Conservation (phyloP, 306 rosid genomes). For the Trichosanthes truncata region DNA sequence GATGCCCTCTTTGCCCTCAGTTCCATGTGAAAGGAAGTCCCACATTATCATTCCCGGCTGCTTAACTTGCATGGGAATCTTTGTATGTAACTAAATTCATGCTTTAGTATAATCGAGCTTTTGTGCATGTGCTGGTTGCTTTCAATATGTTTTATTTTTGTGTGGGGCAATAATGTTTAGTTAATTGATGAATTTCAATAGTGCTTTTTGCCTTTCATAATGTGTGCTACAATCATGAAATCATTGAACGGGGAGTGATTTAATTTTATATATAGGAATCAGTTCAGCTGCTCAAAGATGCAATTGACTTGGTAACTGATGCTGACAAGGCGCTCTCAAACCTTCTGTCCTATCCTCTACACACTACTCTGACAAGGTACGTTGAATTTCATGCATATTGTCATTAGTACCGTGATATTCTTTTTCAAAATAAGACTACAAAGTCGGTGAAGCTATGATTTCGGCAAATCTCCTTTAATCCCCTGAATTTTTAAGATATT, state of each 20-base stretch:
- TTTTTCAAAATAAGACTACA: background rate
- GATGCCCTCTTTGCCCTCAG: background rate
- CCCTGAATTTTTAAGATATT: background rate
- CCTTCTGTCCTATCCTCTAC: conserved; percentile 79
- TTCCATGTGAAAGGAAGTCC: background rate
- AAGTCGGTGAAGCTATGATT: background rate
- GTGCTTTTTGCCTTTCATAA: background rate
- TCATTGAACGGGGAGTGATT: background rate
- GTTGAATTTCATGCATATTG: background rate
- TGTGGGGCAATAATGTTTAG: background rate
- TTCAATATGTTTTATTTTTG: background rate
- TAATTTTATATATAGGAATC: conserved; percentile 49
- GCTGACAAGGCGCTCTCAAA: conserved; percentile 63
- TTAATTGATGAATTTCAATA: background rate
- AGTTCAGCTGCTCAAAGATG: conserved; percentile 72
- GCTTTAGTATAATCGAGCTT: background rate
- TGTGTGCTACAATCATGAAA: background rate
- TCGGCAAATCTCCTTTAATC: background rate
- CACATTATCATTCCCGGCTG: background rate
- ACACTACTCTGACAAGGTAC: conserved; percentile 58
- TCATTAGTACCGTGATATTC: background rate
- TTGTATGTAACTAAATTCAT: background rate
- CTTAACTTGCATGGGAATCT: background rate
- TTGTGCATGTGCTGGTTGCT: background rate
- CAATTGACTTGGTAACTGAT: conserved; percentile 72